Percentiles rank a stretch among this genome's conserved stretches.
phyloP scores from a whole-genome alignment of 2,329 filamentous ascomycete genomes.

The Epichloe sibirici region DNA sequence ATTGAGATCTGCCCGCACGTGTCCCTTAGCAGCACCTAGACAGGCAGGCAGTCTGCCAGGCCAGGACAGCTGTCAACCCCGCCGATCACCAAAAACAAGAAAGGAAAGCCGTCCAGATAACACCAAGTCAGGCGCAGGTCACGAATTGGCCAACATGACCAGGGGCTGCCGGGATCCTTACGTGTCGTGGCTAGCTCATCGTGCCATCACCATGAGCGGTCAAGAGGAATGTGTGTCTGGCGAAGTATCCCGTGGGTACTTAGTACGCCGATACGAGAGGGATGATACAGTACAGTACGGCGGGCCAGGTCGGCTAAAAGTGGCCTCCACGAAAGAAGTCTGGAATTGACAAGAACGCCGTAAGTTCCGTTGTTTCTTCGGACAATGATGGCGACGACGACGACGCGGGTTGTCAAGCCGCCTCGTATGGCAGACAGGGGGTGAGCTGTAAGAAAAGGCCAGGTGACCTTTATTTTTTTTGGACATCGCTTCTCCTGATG shows the following conservation, averaged over 20 bases:
- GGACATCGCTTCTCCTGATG: background rate
- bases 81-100: slow-evolving; percentile 1
- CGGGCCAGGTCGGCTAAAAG: background rate
- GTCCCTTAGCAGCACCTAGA: too few species aligned
- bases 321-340: too few species aligned
- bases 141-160: background rate
- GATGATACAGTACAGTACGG: background rate
- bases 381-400: background rate
- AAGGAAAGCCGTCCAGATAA: background rate
- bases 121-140: background rate
- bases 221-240: background rate
- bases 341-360: too few species aligned
- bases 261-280: too few species aligned
- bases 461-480: background rate
- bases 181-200: background rate
- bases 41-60: too few species aligned
- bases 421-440: slow-evolving; percentile 1
- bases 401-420: background rate
- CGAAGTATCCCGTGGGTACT: too few species aligned
- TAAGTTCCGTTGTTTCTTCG: background rate
- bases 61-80: background rate
- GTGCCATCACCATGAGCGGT: background rate
- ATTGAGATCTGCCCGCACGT: slow-evolving; percentile 2
- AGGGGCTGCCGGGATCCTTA: background rate
- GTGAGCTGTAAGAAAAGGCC: background rate